phyloP scores from a whole-genome alignment of 192 early-diverging fungal genomes.

The Coemansia umbellata region DNA sequence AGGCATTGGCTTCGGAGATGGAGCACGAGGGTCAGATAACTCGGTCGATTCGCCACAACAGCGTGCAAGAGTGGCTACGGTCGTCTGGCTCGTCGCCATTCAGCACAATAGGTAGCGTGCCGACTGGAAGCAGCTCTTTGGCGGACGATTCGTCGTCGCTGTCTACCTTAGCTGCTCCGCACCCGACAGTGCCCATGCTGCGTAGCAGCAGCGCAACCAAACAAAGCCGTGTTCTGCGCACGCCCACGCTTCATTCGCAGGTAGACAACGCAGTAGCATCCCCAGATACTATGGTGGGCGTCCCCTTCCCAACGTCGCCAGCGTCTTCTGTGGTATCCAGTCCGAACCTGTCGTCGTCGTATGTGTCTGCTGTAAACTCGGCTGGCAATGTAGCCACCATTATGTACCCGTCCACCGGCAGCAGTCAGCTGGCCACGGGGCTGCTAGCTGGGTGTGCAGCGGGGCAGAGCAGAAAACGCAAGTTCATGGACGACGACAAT shows the following conservation, averaged over 20 bases:
- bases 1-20: conserved; percentile 47
- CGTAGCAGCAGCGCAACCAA: conserved; percentile 1
- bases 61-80: conserved; percentile 50
- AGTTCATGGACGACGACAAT: conserved; percentile 20
- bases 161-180: not conserved
- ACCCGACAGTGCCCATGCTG: too few species aligned
- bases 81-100: conserved; percentile 1
- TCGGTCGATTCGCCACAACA: conserved; percentile 36
- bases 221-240: not conserved
- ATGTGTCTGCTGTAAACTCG: not conserved
- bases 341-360: conserved; percentile 12
- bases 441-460: not conserved
- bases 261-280: not conserved
- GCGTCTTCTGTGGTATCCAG: conserved; percentile 25
- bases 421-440: not conserved
- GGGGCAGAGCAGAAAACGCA: conserved; percentile 26
- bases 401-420: not conserved
- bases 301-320: conserved; percentile 26
- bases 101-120: not conserved
- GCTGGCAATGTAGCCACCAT: not conserved
- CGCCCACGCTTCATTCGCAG: not conserved
- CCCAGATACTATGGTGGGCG: not conserved
- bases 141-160: not conserved
- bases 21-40: conserved; percentile 52
- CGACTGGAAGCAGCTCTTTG: conserved; percentile 4